Evolutionary conservation across 495 filamentous ascomycete genomes (phyloP).

Genomic region (Cercophora samala): DNA sequence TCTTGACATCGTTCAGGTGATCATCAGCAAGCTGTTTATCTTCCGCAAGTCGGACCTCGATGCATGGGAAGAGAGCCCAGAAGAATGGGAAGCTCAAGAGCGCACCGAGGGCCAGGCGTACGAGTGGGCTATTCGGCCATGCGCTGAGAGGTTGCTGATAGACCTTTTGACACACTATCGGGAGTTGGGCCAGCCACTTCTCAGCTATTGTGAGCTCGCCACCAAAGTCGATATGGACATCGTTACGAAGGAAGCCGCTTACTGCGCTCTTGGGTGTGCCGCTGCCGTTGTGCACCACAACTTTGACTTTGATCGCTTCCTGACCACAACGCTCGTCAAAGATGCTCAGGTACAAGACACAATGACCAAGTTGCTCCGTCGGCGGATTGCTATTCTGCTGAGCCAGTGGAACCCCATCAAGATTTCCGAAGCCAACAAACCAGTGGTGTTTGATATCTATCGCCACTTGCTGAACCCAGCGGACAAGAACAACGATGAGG

Average conservation of each 20-base stretch:
- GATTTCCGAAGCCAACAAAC: conserved; percentile 56
- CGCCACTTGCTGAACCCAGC: conserved; percentile 76
- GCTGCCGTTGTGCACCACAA: conserved; percentile 64
- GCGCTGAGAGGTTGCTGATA: conserved; percentile 89
- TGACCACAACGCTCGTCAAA: conserved; percentile 66
- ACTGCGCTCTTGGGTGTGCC: conserved; percentile 85
- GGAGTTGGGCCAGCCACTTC: conserved; percentile 65
- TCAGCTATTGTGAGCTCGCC: conserved; percentile 73
- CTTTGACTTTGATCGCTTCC: conserved; percentile 78
- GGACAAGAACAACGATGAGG: conserved; percentile 80
- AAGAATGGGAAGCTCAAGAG: conserved; percentile 87
- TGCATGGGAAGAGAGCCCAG: conserved; percentile 87
- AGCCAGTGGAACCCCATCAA: conserved; percentile 86
- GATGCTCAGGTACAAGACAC: conserved; percentile 75
- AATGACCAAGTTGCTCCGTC: conserved; percentile 80
- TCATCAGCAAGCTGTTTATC: conserved; percentile 84
- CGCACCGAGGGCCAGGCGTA: conserved; percentile 74
- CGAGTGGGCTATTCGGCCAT: conserved; percentile 85
- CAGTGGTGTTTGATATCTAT: conserved; percentile 84
- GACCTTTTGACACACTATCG: conserved; percentile 88
- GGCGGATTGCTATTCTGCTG: conserved; percentile 81
- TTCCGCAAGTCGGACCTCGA: conserved; percentile 81
- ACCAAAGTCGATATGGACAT: conserved; percentile 66
- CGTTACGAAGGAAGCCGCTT: conserved; percentile 85
- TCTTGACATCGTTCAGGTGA: conserved; percentile 70